Evolutionary conservation across 164 flowering plant genomes (phyloP).

Genomic region (Litsea cubeba): DNA sequence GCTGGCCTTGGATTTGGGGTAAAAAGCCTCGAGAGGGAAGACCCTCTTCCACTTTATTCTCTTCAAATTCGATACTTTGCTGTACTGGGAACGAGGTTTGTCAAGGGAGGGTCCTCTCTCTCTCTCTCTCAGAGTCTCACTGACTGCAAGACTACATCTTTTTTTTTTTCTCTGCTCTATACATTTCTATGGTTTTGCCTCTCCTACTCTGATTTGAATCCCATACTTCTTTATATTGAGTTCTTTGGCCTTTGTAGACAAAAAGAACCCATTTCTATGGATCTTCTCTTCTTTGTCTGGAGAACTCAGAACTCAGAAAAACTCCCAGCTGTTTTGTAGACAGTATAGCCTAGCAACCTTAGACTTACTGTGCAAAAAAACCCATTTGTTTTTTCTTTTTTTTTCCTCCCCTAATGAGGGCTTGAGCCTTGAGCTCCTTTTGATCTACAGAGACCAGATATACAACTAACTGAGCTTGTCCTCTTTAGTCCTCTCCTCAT

Average conservation of each 20-base stretch:
- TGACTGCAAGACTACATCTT: conserved; percentile 21
- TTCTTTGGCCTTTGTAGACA: conserved; percentile 14
- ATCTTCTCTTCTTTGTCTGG: background rate
- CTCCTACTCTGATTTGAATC: conserved; percentile 11
- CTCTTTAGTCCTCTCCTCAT: conserved; percentile 8
- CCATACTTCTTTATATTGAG: conserved; percentile 9
- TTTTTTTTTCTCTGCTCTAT: conserved; percentile 29
- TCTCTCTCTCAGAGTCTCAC: conserved; percentile 24
- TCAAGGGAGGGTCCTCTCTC: conserved; percentile 13
- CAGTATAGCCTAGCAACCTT: background rate
- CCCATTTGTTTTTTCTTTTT: background rate
- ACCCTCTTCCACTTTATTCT: conserved; percentile 65
- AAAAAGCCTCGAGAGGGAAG: conserved; percentile 17
- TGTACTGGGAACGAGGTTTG: conserved; percentile 62
- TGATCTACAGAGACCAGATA: background rate
- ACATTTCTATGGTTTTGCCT: conserved; percentile 26
- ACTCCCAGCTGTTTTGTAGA: background rate
- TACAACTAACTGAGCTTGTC: conserved; percentile 3
- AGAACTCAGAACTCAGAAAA: background rate
- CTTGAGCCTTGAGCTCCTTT: conserved; percentile 3
- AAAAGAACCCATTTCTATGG: background rate
- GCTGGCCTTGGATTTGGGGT: conserved; percentile 43
- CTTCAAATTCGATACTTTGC: conserved; percentile 74
- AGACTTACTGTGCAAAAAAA: background rate
- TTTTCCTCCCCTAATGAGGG: background rate